Base-by-base conservation (phyloP, 495 filamentous ascomycete genomes). In the Trichoderma virens region DNA sequence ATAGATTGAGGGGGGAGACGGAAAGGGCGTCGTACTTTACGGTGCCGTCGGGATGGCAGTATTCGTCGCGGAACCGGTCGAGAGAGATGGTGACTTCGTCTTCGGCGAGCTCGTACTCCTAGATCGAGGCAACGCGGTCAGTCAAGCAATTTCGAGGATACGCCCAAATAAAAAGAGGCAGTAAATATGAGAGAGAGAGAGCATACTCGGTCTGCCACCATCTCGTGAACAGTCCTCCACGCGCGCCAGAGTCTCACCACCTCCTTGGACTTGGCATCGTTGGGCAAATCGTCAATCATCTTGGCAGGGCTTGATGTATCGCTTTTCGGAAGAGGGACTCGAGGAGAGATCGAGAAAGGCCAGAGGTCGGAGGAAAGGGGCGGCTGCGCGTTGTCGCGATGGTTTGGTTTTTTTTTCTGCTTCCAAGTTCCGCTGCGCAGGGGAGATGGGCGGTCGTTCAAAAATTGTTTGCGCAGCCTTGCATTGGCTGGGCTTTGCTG, bases 11-110 rank as follows among this genome's bases (percentile, higher is more conserved):
- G 28, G 30, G 35, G 20, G 23, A 25, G n/a, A 2, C 20, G 59
- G 30, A n/a, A 30, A 18, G 18, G 28, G 25, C 30, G 62, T 71
- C 85, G 66, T 82, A 93, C 88, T 91, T 83, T 41, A 88, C 82
- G 61, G 79, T 84, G 60, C 92, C 93, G 67, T 89, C 85, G 54
- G 77, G 75, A 71, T 87, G 83, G 41, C 81, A 78, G 74, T 86
- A 97, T 67, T 87, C 80, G 9, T 65, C 60, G 62, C 79, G 80
- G 79, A 98, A 98, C 13, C 88, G 82, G 8, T 86, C 82, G 18
- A 97, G 86, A 2, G 88, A 82, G 67, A 97, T 89, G 70, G 84
- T 83, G 64, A 96, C 83, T 83, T 98, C 94, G 30, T 92, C 88
- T 60, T 97, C 91, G 30, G 90, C 80, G 23, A 98, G 80, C 72